phyloP scores from a whole-genome alignment of 176 grass and related monocot species.

The Aegilops tauschii region DNA sequence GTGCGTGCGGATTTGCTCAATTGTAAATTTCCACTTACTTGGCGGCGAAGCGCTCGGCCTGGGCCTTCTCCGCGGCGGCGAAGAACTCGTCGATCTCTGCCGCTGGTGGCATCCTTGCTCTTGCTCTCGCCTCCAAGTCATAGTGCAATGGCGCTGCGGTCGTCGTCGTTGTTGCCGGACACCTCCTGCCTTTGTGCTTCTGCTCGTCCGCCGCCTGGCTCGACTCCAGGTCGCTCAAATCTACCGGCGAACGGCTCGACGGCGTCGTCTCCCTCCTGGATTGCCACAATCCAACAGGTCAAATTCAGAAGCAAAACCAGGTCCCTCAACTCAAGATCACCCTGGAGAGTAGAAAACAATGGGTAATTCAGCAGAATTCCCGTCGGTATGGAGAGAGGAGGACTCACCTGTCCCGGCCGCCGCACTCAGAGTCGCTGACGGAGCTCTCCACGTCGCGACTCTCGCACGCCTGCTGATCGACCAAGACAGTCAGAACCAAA shows the following conservation, averaged over 20 bases:
- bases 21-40: conserved; percentile 41
- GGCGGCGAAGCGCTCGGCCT: conserved; percentile 48
- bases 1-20: too few species aligned
- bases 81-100: conserved; percentile 77
- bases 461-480: conserved; percentile 17
- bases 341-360: background rate
- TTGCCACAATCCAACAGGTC: background rate
- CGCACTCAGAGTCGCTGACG: conserved; percentile 34
- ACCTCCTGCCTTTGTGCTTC: background rate
- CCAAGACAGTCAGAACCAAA: background rate
- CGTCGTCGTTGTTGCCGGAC: background rate
- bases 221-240: conserved; percentile 39
- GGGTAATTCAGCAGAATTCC: background rate
- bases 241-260: conserved; percentile 33
- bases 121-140: background rate
- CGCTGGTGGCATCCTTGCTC: conserved; percentile 33
- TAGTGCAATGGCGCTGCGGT: background rate
- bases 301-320: background rate
- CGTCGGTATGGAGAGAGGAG: background rate
- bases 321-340: background rate
- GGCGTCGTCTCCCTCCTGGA: conserved; percentile 55
- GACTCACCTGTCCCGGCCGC: conserved; percentile 20
- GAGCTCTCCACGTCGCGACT: conserved; percentile 37
- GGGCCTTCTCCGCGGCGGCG: conserved; percentile 47
- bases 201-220: background rate